Evolutionary conservation across 768 basidiomycete species (phyloP), one percentile per base, ranked within the genome.

Genomic region (Mycena indigotica): DNA sequence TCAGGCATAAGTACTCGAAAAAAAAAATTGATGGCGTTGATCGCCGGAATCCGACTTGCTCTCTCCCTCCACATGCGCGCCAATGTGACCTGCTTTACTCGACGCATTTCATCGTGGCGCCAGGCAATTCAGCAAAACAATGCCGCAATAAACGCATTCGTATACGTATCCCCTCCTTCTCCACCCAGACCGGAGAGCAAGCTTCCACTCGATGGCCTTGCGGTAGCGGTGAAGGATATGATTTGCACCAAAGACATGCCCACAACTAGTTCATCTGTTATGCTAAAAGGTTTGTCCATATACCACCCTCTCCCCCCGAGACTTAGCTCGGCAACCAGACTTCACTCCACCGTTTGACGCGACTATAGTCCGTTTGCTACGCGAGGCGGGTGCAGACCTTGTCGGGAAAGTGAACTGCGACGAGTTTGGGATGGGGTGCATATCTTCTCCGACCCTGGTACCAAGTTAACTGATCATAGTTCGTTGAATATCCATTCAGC

Each of bases 371-470:
- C 58, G 73, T 3, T 72, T 86, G 10, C 72, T 98, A 2, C 76
- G 78, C 1, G 60, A 75, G 0, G 74, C 77, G 0, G 94, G 93
- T 0, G 93, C 88, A 0, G 72, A 83, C 17, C 80, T 98, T 12
- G 67, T 89, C 2, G 96, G 94, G 1, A 97, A 97, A 73, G 88
- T 95, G 1, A 95, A 96, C 68, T 93, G 93, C 70, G 96, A 99
- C 69, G 95, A 98, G 72, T 98, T 98, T 72, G 96, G 96, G 1
- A 98, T 98, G 96, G 96, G 96, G 89, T 95, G 56, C 19, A 85
- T 72, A 45, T 12, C 35, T 5, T 39, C n/a, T n/a, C n/a, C n/a
- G n/a, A n/a, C n/a, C n/a, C n/a, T n/a, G n/a, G n/a, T n/a, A n/a
- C n/a, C n/a, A n/a, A n/a, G n/a, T n/a, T n/a, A n/a, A n/a, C n/a